Conservation (phyloP, 768 basidiomycete species). For the Pulveroboletus sp. region DNA sequence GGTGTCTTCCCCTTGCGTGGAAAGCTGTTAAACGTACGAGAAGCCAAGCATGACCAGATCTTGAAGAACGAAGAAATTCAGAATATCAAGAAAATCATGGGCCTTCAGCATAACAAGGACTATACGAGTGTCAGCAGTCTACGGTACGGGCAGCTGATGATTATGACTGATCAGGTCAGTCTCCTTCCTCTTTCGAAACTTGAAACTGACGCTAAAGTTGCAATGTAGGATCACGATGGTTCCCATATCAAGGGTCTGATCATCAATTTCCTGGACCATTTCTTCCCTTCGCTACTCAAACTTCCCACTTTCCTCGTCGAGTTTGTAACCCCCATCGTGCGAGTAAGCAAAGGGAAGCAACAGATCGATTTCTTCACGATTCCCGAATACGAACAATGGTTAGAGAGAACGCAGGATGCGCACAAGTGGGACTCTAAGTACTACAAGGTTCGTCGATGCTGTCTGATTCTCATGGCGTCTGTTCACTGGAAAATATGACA, state of each 20-base stretch:
- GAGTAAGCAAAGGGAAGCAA: conserved; percentile 81
- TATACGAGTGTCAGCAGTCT: conserved; percentile 67
- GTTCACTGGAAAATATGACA: conserved; percentile 30
- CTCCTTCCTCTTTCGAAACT: neutral
- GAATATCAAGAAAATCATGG: conserved; percentile 97
- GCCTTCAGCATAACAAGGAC: conserved; percentile 90
- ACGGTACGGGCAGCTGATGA: conserved; percentile 95
- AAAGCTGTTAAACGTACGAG: conserved; percentile 95
- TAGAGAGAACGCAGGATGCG: conserved; percentile 69
- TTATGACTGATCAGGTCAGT: conserved; percentile 97
- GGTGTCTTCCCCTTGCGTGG: conserved; percentile 98
- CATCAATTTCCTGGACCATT: conserved; percentile 97
- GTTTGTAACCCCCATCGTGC: conserved; percentile 97
- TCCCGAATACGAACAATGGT: conserved; percentile 94
- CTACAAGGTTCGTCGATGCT: conserved; percentile 73
- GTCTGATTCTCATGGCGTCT: neutral
- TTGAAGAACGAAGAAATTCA: conserved; percentile 98
- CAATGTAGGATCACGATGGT: conserved; percentile 90
- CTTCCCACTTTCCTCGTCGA: conserved; percentile 92
- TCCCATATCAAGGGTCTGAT: conserved; percentile 99
- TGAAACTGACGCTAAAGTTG: neutral
- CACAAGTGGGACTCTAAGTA: conserved; percentile 92
- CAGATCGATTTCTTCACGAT: conserved; percentile 92
- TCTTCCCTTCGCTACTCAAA: conserved; percentile 91
- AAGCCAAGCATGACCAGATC: conserved; percentile 93